Percentiles rank a stretch among this genome's conserved stretches.
phyloP scores from a whole-genome alignment of 1,139 yeast species.

The Saccharomyces hybrid region DNA sequence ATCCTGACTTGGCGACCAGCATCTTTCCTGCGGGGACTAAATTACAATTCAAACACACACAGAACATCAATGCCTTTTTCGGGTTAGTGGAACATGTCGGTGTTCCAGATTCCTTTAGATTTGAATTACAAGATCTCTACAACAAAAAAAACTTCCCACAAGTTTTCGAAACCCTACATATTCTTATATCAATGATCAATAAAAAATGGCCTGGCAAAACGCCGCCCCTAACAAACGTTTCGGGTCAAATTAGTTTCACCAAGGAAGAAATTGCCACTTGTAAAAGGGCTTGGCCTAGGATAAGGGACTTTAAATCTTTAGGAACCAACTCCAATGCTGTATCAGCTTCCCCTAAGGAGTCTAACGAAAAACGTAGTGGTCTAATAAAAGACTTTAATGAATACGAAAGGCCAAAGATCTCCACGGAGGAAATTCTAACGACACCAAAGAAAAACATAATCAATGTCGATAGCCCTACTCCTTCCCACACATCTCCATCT shows the following conservation, averaged over 20 bases:
- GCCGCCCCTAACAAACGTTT: conserved; percentile 57
- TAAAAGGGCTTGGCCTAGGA: conserved; percentile 44
- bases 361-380: conserved; percentile 7
- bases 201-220: conserved; percentile 39
- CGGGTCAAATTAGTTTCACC: conserved; percentile 54
- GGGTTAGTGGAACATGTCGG: conserved; percentile 60
- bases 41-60: conserved; percentile 83
- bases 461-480: too few species aligned
- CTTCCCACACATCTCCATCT: background rate
- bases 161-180: conserved; percentile 90
- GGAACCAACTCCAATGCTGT: conserved; percentile 15
- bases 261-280: conserved; percentile 67
- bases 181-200: conserved; percentile 61
- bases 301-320: conserved; percentile 52
- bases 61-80: conserved; percentile 83
- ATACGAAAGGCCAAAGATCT: conserved; percentile 2
- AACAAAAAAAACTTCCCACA: conserved; percentile 91
- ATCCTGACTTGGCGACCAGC: conserved; percentile 54
- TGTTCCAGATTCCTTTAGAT: conserved; percentile 80
- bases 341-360: conserved; percentile 5
- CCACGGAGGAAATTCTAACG: background rate
- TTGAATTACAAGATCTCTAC: conserved; percentile 86
- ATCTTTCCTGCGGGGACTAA: conserved; percentile 43
- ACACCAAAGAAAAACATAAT: conserved; percentile 5
- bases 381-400: conserved; percentile 21